Base-by-base conservation (phyloP, 768 basidiomycete species). In the Collybia nuda region DNA sequence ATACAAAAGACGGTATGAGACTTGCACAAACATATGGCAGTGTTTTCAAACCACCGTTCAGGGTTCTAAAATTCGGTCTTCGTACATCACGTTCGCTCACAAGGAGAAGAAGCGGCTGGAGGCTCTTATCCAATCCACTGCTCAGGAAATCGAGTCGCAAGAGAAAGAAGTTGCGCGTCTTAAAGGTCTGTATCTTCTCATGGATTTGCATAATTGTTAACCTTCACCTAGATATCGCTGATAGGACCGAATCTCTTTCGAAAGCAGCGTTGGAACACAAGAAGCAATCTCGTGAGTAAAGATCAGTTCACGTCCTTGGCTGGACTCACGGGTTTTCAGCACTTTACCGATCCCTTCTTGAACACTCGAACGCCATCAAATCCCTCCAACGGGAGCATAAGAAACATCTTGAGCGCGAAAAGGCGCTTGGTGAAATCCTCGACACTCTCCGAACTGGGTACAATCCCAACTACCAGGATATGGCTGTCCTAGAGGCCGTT, bases 391-490 rank as follows among this genome's bases (percentile, higher is more conserved):
- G 76, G 32, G 85, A 90, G 61, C 76, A 92, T 63, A 72, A 84
- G 50, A 82, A 84, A 53, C 84, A 90, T 51, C 66, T 90, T 22
- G 81, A 88, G 52, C 86, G 87, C 45, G 85, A 95, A 61, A 80
- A 80, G 52, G 76, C 83, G 40, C 81, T 99, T 2, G 88, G 86
- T 19, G 80, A 85, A n/a, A 90, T 99, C 44, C 79, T 99, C 5
- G 80, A 85, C 51, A 74, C 85, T 23, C 80, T 99, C 9, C 80
- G 91, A 18, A 80, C 82, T 8, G 86, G 88, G 3, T 98, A 97
- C 72, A 99, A 99, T 66, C 96, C 96, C 14, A 99, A 99, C 67
- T 98, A 98, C 69, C 95, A 98, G 65, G 96, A 99, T 64, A 98
- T 99, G 96, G 94, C 93, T 2, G 96, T 98, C 42, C 81, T 97